phyloP scores from a whole-genome alignment of 108 stramenopile genomes.

The Seminavis robusta region DNA sequence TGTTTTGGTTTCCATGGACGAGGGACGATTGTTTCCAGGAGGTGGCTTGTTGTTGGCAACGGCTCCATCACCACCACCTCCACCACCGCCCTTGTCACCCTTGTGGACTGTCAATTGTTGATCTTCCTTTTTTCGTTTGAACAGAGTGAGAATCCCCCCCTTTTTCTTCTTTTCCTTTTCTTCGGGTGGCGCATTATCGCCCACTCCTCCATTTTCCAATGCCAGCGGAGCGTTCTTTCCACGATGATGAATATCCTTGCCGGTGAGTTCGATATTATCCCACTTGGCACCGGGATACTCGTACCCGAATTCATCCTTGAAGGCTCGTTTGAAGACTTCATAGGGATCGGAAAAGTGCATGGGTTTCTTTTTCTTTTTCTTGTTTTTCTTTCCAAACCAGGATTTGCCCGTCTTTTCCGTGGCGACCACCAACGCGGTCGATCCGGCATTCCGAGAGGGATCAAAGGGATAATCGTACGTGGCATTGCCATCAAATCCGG shows the following conservation, averaged over 20 bases:
- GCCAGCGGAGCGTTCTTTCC: background rate
- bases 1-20: slow-evolving; percentile 1
- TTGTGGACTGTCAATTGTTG: too few species aligned
- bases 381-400: too few species aligned
- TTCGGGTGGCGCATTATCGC: background rate
- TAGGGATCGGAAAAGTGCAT: background rate
- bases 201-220: background rate
- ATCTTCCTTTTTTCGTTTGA: background rate
- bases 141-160: background rate
- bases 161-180: background rate
- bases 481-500: too few species aligned
- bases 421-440: too few species aligned
- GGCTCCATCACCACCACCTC: background rate
- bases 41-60: slow-evolving; percentile 1
- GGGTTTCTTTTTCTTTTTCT: too few species aligned
- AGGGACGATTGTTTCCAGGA: slow-evolving; percentile 2
- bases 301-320: background rate
- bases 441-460: too few species aligned
- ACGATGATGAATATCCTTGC: background rate
- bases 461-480: too few species aligned
- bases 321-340: slow-evolving; percentile 8
- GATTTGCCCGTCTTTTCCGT: too few species aligned
- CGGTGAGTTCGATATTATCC: background rate
- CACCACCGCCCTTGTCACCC: too few species aligned
- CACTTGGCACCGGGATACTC: background rate